A percentile compares a stretch with the other conserved stretches of the same genome.
These are phyloP conservation scores for Physcomitrium patens DNA, from an alignment of 225 moss, liverwort and hornwort species.

Conservation along the genomic window DNA sequence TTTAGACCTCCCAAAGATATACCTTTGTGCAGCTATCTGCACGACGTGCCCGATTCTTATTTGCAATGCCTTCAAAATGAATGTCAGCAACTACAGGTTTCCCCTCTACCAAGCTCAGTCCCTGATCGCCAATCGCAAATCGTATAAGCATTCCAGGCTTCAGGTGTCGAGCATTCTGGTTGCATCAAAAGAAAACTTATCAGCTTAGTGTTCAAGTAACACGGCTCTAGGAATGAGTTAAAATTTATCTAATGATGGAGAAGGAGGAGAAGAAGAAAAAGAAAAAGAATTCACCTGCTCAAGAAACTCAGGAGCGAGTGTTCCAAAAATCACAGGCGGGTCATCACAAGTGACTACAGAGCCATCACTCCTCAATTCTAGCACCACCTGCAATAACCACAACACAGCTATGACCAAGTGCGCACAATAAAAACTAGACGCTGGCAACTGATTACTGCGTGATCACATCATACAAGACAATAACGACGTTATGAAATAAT, in stretches of 20 bases:
- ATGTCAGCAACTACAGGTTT: constrained; percentile 85
- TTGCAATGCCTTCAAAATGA: constrained; percentile 85
- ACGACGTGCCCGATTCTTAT: constrained; percentile 66
- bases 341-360: constrained; percentile 81
- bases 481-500: not conserved
- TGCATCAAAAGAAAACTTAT: constrained; percentile 13
- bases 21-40: constrained; percentile 98
- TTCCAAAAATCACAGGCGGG: constrained; percentile 70
- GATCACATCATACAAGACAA: constrained; percentile 18
- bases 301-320: constrained; percentile 75
- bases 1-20: constrained; percentile 10
- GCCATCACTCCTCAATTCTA: constrained; percentile 71
- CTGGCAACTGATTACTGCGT: constrained; percentile 16
- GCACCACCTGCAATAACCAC: constrained; percentile 65
- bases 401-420: constrained; percentile 15
- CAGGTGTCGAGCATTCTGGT: constrained; percentile 68
- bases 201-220: constrained; percentile 5
- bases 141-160: constrained; percentile 84
- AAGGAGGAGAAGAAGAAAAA: not conserved
- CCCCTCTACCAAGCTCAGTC: constrained; percentile 79
- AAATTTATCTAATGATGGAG: not conserved
- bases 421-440: not conserved
- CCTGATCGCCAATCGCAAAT: constrained; percentile 87
- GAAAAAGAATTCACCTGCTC: constrained; percentile 59
- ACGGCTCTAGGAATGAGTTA: not conserved